These are phyloP conservation scores for Raphanus sativus DNA, from an alignment of 345 rosid species.

Conservation along the genomic window DNA sequence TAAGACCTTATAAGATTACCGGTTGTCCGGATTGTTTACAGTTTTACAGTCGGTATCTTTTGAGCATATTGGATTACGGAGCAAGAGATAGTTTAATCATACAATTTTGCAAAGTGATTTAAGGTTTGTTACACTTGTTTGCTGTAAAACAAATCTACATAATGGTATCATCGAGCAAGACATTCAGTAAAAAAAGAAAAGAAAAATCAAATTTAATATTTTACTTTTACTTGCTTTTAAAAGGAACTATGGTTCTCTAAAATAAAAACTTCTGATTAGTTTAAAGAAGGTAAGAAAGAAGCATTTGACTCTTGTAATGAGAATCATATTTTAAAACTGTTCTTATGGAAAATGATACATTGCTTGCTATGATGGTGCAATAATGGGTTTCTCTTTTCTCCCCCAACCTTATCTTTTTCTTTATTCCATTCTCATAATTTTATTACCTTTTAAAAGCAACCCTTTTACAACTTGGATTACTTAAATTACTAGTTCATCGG, in stretches of 20 bases:
- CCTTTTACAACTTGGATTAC: conserved; percentile 1
- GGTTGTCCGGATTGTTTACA: conserved; percentile 7
- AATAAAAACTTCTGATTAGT: not conserved
- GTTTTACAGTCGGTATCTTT: not conserved
- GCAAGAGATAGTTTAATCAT: not conserved
- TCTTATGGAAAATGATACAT: not conserved
- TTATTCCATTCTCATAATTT: conserved; percentile 12
- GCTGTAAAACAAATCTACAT: not conserved
- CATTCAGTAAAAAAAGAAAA: not conserved
- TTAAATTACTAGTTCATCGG: not conserved
- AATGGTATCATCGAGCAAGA: not conserved
- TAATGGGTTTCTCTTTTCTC: conserved; percentile 24
- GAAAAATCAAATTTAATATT: not conserved
- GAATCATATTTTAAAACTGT: not conserved
- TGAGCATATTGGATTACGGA: not conserved
- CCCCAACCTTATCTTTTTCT: conserved; percentile 20
- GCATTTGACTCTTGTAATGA: not conserved
- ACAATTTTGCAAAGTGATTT: not conserved
- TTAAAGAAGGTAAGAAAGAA: not conserved
- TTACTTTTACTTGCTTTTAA: not conserved
- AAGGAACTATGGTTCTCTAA: not conserved
- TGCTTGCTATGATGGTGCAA: conserved; percentile 27
- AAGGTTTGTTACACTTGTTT: not conserved
- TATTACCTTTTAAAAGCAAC: not conserved
- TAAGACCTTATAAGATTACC: conserved; percentile 31